phyloP scores from a whole-genome alignment of 139 green algal genomes.

The Chlamydomonas sp. region DNA sequence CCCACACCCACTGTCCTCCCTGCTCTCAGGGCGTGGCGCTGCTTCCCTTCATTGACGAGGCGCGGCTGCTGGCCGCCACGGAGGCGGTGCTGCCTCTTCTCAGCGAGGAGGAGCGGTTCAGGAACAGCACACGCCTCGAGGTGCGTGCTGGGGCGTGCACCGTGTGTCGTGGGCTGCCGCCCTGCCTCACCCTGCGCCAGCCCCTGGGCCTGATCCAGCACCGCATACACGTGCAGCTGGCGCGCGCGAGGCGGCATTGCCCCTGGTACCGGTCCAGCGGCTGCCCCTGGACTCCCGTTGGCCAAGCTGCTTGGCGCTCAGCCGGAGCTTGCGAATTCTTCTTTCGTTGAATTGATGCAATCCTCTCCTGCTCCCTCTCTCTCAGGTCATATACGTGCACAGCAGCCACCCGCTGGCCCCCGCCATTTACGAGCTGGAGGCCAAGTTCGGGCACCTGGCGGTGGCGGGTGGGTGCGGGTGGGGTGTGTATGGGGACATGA shows the following conservation, averaged over 20 bases:
- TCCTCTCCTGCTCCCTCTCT: not conserved
- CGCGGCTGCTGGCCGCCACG: conserved; percentile 29
- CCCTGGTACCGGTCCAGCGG: not conserved
- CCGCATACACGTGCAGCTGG: not conserved
- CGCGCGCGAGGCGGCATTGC: not conserved
- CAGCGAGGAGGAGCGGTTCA: conserved; percentile 42
- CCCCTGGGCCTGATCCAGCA: not conserved
- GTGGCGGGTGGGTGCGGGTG: conserved; percentile 5
- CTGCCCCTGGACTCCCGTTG: not conserved
- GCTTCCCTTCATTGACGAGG: conserved; percentile 98
- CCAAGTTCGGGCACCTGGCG: conserved; percentile 39
- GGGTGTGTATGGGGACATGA: not conserved
- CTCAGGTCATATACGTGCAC: conserved; percentile 85
- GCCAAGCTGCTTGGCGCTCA: not conserved
- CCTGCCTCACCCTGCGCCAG: not conserved
- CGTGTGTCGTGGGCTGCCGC: not conserved
- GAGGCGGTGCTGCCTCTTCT: conserved; percentile 50
- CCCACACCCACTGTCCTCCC: not conserved
- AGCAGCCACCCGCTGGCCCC: conserved; percentile 80
- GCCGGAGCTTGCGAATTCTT: not conserved
- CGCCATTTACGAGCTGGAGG: conserved; percentile 74
- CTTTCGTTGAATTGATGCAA: not conserved
- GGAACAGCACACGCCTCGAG: conserved; percentile 28
- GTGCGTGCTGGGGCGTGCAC: not conserved
- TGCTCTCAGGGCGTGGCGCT: conserved; percentile 90